Conservation (phyloP, 345 rosid genomes). For the Cardamine resedifolia region DNA sequence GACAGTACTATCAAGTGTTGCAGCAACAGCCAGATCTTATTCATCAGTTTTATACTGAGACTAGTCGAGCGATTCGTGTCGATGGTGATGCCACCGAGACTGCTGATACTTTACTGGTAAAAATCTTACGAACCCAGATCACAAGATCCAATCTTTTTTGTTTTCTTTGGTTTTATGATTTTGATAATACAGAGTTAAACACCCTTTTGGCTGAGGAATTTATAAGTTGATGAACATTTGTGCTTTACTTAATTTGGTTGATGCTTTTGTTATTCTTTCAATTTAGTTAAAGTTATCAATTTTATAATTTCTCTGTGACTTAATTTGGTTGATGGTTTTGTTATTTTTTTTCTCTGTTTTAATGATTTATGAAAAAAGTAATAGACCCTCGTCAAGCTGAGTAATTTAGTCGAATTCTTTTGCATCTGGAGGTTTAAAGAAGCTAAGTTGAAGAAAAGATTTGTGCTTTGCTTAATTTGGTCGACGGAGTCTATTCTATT, state of each 20-base stretch:
- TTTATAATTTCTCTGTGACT: too few species aligned
- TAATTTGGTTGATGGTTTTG: background rate
- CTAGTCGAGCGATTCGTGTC: slow-evolving; percentile 69
- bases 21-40: slow-evolving; percentile 82
- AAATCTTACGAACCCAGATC: background rate
- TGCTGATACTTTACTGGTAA: slow-evolving; percentile 76
- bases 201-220: background rate
- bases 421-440: background rate
- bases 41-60: slow-evolving; percentile 80
- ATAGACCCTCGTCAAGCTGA: background rate
- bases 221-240: slow-evolving; percentile 5
- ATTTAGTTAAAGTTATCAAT: too few species aligned
- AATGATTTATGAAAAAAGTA: background rate
- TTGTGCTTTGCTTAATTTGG: background rate
- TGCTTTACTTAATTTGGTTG: background rate
- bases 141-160: background rate
- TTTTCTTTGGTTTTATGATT: background rate
- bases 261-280: too few species aligned
- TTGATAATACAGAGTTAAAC: background rate
- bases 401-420: background rate
- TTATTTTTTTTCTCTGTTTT: background rate
- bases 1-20: slow-evolving; percentile 86
- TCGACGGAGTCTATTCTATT: background rate
- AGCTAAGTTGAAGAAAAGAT: background rate
- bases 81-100: slow-evolving; percentile 71